Base-by-base conservation (phyloP, 2,329 filamentous ascomycete genomes). In the Beauveria rudraprayagi region DNA sequence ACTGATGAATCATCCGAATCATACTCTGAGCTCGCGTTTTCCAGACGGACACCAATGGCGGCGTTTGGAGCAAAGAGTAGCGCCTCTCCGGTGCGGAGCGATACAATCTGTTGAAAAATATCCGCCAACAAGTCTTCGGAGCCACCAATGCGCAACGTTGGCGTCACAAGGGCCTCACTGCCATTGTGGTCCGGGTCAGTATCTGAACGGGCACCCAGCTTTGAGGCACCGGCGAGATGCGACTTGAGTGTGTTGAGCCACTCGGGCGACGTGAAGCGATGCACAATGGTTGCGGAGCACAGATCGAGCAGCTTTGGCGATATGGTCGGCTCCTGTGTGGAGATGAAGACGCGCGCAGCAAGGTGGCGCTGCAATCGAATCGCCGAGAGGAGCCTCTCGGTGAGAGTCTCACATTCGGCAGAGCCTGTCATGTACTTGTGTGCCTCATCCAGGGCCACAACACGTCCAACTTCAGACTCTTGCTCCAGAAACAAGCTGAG, bases 261-360 rank as follows among this genome's bases (percentile, higher is more conserved):
- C 2, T 79, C 78, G 0, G 86, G 86, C 2, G 81, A 84, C 0
- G 77, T 83, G 69, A 91, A 91, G 0, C 85, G 80, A 67, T 91
- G 88, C 0, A 90, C 83, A 40, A 91, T 77, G 0, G 83, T 87
- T 30, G 87, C 74, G 2, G 82, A 85, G 68, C 85, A 90, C 0
- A 92, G 75, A 60, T 90, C 87, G 0, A 91, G 78, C 0, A 92
- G 78, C 26, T 79, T 78, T 0, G 83, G 82, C 0, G 84, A 85
- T 5, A 91, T 78, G 0, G 86, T 89, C 0, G 88, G 89, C 66
- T 92, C 89, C 68, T 92, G 88, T 0, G 88, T 91, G 0, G 87
- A 84, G 30, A 91, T 84, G 43, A 92, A 70, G 4, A 91, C 77
- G 1, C 88, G 80, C 0, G 81, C 78, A 0, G 80, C 87, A 1